A percentile compares a stretch with the other conserved stretches of the same genome.
These are phyloP conservation scores for Leccinellum albellum DNA, from an alignment of 768 basidiomycete species.

Conservation along the genomic window DNA sequence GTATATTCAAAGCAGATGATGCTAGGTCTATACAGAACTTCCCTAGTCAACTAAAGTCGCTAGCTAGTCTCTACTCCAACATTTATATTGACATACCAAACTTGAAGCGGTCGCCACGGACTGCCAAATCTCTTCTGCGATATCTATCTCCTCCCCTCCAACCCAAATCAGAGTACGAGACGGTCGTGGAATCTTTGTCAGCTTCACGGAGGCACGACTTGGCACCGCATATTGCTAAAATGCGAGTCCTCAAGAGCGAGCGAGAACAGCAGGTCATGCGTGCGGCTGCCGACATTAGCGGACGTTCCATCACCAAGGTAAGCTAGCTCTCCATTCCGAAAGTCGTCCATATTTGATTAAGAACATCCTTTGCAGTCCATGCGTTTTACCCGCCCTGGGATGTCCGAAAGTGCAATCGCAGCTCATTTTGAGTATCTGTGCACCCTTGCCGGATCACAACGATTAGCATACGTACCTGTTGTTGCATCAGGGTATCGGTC, in stretches of 20 bases:
- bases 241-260: conserved; percentile 77
- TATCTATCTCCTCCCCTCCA: conserved; percentile 35
- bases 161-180: conserved; percentile 47
- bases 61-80: conserved; percentile 46
- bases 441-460: conserved; percentile 70
- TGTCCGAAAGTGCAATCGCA: conserved; percentile 57
- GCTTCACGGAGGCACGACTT: conserved; percentile 48
- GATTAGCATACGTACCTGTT: conserved; percentile 96
- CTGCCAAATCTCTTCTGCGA: conserved; percentile 56
- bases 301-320: conserved; percentile 80
- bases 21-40: conserved; percentile 57
- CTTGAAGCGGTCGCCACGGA: conserved; percentile 36
- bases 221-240: conserved; percentile 61
- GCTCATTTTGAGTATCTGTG: conserved; percentile 93
- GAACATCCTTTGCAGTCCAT: conserved; percentile 56
- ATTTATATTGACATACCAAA: conserved; percentile 52
- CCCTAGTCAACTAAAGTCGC: conserved; percentile 52
- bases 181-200: conserved; percentile 51
- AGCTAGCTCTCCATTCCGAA: conserved; percentile 7
- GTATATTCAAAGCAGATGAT: conserved; percentile 76
- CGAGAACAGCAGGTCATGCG: conserved; percentile 80
- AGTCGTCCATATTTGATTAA: not conserved
- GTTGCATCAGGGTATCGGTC: conserved; percentile 80
- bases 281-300: conserved; percentile 83
- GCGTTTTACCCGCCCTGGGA: conserved; percentile 60